Evolutionary conservation across 1,284 basidiomycete genomes (phyloP).

Genomic region (Gastroboletus turbinatus): DNA sequence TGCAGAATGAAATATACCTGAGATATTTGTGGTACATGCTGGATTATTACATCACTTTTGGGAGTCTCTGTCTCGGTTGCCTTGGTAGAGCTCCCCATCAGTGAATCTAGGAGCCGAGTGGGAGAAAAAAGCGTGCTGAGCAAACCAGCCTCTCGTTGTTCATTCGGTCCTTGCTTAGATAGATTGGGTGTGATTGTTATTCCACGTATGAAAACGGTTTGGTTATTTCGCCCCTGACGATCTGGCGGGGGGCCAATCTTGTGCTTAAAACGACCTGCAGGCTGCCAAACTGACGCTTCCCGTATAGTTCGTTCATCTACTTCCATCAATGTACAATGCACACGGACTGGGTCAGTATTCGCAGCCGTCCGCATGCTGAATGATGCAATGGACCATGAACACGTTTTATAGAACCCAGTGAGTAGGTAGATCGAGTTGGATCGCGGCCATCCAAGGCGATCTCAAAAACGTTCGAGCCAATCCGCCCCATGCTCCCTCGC

Average conservation of each 20-base stretch:
- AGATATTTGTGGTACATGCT: too few species aligned
- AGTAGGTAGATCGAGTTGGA: constrained; percentile 4
- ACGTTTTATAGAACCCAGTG: constrained; percentile 3
- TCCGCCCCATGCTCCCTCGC: not conserved
- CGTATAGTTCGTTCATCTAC: not conserved
- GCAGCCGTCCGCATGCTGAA: not conserved
- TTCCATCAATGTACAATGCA: not conserved
- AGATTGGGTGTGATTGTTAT: too few species aligned
- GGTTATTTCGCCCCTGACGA: not conserved
- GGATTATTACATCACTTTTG: too few species aligned
- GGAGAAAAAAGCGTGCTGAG: not conserved
- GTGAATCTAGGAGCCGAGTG: too few species aligned
- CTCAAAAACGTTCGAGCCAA: not conserved
- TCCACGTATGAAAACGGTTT: too few species aligned
- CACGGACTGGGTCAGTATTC: not conserved
- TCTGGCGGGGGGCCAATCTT: constrained; percentile 2
- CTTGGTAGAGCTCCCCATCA: too few species aligned
- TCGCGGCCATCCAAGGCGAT: not conserved
- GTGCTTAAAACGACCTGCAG: not conserved
- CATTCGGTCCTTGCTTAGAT: too few species aligned
- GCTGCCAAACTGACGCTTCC: not conserved
- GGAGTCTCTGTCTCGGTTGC: too few species aligned
- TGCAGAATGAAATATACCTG: too few species aligned
- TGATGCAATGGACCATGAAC: constrained; percentile 6
- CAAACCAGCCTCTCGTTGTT: not conserved